A percentile compares a stretch with the other conserved stretches of the same genome.
These are phyloP conservation scores for Puccinia horiana DNA, from an alignment of 1,284 basidiomycete genomes.

Conservation along the genomic window DNA sequence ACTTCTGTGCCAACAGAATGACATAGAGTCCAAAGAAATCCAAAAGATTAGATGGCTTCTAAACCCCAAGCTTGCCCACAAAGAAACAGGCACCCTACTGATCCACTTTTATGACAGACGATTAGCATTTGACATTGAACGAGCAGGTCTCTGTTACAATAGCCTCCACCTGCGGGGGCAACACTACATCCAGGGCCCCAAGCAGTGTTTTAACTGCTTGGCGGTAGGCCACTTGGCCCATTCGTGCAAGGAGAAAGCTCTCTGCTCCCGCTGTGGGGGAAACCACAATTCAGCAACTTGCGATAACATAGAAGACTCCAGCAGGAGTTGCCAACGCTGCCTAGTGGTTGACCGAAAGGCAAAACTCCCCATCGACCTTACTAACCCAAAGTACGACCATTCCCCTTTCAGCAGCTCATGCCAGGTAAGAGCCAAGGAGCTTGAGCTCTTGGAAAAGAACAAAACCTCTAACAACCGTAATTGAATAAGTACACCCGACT, in stretches of 20 bases:
- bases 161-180: no score
- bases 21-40: not conserved
- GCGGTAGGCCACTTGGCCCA: not conserved
- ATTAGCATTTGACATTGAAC: not conserved
- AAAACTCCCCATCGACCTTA: not conserved
- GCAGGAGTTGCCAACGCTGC: not conserved
- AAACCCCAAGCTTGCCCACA: not conserved
- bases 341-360: not conserved
- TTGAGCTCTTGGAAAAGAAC: not conserved
- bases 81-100: not conserved
- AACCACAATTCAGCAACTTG: not conserved
- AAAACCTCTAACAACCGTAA: not conserved
- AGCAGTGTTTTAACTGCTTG: constrained; percentile 16
- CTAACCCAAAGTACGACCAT: not conserved
- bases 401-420: not conserved
- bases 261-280: not conserved
- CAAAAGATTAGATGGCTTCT: not conserved
- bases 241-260: not conserved
- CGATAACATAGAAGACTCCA: not conserved
- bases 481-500: not conserved
- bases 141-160: not conserved
- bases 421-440: not conserved
- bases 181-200: not conserved
- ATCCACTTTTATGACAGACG: not conserved
- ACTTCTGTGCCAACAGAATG: not conserved